Conservation (phyloP, 2,329 filamentous ascomycete species). For the Aspergillus chevalieri region DNA sequence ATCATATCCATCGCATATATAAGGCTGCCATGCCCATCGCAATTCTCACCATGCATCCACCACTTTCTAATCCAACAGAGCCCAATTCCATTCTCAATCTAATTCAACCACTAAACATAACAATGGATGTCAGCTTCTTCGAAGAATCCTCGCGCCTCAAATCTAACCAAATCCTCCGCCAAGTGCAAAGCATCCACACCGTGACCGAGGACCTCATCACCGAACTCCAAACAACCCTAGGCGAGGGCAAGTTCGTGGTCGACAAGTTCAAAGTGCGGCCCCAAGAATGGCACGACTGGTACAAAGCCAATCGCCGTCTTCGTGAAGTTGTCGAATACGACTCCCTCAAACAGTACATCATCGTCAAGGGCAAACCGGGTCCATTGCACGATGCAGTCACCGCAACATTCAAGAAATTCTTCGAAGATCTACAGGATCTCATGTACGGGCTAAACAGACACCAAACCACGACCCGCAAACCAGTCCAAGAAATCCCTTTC, state of each 20-base stretch:
- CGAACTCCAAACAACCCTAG: neutral
- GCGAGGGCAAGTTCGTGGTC: neutral
- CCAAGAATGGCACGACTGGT: neutral
- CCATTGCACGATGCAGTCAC: neutral
- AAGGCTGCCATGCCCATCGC: no score
- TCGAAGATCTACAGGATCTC: neutral
- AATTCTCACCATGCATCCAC: no score
- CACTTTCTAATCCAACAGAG: no score
- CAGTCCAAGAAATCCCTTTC: neutral
- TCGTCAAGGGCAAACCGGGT: neutral
- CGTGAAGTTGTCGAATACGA: neutral
- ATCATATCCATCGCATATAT: no score
- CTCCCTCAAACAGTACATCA: neutral
- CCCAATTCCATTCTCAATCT: no score
- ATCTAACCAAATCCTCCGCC: neutral
- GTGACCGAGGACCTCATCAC: neutral
- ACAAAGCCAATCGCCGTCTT: neutral
- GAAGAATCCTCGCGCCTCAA: neutral
- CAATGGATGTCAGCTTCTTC: neutral
- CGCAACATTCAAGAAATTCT: neutral
- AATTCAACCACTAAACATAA: neutral
- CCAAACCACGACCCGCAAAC: neutral
- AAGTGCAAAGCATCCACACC: neutral
- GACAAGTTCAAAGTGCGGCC: neutral
- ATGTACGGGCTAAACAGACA: neutral